phyloP scores from a whole-genome alignment of 1,284 basidiomycete genomes.

The Earliella scabrosa region DNA sequence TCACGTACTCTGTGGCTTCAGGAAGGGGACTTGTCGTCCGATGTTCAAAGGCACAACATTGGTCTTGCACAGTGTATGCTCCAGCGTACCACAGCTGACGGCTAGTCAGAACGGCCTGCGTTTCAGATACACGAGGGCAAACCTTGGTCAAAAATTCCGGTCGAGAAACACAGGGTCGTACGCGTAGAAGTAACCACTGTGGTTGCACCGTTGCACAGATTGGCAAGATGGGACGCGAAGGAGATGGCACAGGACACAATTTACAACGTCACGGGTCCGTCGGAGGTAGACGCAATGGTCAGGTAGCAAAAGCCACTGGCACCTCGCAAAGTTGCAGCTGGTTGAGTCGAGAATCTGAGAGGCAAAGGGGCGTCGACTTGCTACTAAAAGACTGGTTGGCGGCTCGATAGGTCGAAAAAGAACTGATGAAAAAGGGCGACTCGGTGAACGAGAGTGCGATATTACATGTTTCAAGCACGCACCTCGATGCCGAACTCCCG shows the following conservation, averaged over 20 bases:
- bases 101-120: neutral
- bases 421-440: slow-evolving; percentile 50
- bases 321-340: slow-evolving; percentile 49
- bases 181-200: slow-evolving; percentile 61
- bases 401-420: slow-evolving; percentile 40
- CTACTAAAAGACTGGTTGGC: slow-evolving; percentile 49
- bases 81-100: slow-evolving; percentile 60
- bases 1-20: slow-evolving; percentile 38
- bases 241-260: slow-evolving; percentile 59
- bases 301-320: slow-evolving; percentile 60
- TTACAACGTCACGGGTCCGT: slow-evolving; percentile 43
- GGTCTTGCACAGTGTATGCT: slow-evolving; percentile 65
- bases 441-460: slow-evolving; percentile 54
- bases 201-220: slow-evolving; percentile 55
- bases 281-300: slow-evolving; percentile 49
- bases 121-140: slow-evolving; percentile 3
- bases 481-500: slow-evolving; percentile 54
- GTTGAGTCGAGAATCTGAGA: slow-evolving; percentile 53
- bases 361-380: slow-evolving; percentile 41
- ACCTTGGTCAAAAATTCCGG: slow-evolving; percentile 54
- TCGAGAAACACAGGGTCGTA: slow-evolving; percentile 51
- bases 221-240: slow-evolving; percentile 57
- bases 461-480: slow-evolving; percentile 33
- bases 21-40: slow-evolving; percentile 54
- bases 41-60: slow-evolving; percentile 58